A percentile compares a stretch with the other conserved stretches of the same genome.
These are phyloP conservation scores for Hysterangium stoloniferum DNA, from an alignment of 768 basidiomycete species.

Conservation along the genomic window DNA sequence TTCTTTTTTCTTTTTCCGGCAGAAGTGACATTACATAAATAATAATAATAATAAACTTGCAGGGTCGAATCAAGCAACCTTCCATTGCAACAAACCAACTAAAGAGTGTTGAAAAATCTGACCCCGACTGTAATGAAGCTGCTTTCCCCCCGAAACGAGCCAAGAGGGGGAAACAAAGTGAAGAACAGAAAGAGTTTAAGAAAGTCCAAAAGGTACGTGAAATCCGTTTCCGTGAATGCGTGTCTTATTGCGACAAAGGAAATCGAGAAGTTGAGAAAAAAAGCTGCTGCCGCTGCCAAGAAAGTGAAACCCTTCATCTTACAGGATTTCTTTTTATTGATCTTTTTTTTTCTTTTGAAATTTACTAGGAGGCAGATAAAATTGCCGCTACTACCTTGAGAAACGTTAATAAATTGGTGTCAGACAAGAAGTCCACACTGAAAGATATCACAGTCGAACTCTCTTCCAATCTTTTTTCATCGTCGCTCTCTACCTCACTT, in stretches of 20 bases:
- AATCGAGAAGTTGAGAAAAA: constrained; percentile 1
- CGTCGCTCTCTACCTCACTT: constrained; percentile 5
- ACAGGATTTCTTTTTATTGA: background rate
- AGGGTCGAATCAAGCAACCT: too few species aligned
- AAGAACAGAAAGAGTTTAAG: constrained; percentile 6
- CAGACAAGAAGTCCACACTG: constrained; percentile 12
- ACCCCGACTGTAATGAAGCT: too few species aligned
- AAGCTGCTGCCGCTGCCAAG: background rate
- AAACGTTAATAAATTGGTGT: constrained; percentile 15
- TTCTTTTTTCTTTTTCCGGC: background rate
- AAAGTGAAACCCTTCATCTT: background rate
- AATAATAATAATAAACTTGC: too few species aligned
- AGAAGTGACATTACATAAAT: too few species aligned
- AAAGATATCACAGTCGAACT: constrained; percentile 14
- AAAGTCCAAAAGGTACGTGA: background rate
- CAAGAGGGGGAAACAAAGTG: background rate
- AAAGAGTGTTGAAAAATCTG: too few species aligned
- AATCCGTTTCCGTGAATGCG: background rate
- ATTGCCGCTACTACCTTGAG: background rate
- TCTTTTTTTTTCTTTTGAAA: too few species aligned
- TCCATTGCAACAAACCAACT: too few species aligned
- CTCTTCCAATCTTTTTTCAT: constrained; percentile 2
- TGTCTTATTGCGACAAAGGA: constrained; percentile 1
- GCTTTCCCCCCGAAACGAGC: background rate
- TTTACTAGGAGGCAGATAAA: background rate